Base-by-base conservation (phyloP, 2,329 filamentous ascomycete genomes). In the Emmonsia crescens region DNA sequence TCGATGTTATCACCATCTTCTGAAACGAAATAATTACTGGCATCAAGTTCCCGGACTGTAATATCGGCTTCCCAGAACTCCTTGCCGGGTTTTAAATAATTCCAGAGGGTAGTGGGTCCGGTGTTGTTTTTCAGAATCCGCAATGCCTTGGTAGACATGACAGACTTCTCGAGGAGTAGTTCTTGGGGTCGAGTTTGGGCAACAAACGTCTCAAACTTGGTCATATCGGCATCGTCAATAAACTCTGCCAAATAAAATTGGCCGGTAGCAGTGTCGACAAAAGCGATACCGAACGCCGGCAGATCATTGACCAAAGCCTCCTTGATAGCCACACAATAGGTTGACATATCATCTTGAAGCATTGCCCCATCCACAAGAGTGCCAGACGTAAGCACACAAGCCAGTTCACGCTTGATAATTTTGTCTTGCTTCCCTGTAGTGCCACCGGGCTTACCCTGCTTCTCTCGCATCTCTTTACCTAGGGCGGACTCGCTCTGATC, bases 381-480 rank as follows among this genome's bases (percentile, higher is more conserved):
- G 38, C 94, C 94, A 6, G 87, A 86, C 0, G 94, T 99, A 33
- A 99, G 81, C 14, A 99, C 91, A 68, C 91, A 94, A 1, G 92
- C 87, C 42, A 99, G 80, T 74, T 99, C 91, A 72, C 94, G 85
- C 55, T 86, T 87, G 68, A 99, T 99, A 68, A 99, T 86, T 74
- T 97, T 96, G 74, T 96, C 92, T 40, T 87, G 88, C 73, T 92
- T 94, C 74, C 83, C 79, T 61, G 76, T 71, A 69, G 87, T 89
- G 56, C 78, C 78, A 27, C 74, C 68, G 63, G 79, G 80, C 64
- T 74, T 79, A 46, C 69, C 75, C 65, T 89, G 89, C 57, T 93
- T 85, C 75, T 99, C 94, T n/a, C 94, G 88, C 94, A 99, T 97
- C 75, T 99, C 93, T 73, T 99, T 99, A 62, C 88, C 92, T 9